These are phyloP conservation scores for Platanthera zijinensis DNA, from an alignment of 106 monocot species.

Conservation along the genomic window DNA sequence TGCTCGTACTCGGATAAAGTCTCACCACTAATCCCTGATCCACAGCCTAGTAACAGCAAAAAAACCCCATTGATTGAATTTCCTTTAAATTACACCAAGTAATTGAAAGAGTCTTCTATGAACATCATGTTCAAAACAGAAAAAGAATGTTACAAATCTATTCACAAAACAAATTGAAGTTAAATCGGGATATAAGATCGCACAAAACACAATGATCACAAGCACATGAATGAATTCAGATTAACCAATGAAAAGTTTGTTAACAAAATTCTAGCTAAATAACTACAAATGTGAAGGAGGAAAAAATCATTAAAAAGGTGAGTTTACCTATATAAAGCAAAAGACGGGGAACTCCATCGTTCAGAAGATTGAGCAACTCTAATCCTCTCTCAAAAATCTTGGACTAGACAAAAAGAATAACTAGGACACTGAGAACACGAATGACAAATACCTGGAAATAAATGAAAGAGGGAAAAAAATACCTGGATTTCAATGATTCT, in stretches of 20 bases:
- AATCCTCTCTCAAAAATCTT: conserved; percentile 81
- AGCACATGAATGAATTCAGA: not conserved
- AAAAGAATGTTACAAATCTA: not conserved
- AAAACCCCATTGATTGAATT: not conserved
- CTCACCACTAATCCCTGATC: conserved; percentile 95
- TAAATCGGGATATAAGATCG: not conserved
- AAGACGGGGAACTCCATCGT: conserved; percentile 69
- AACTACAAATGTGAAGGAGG: not conserved
- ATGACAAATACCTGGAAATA: not conserved
- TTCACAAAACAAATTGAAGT: not conserved
- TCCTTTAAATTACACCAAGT: not conserved
- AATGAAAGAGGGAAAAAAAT: not conserved
- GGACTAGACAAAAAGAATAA: conserved; percentile 19
- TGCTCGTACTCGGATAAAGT: conserved; percentile 83
- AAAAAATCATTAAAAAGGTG: not conserved
- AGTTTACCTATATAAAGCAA: conserved; percentile 73
- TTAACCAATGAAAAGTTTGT: not conserved
- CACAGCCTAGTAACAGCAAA: conserved; percentile 52
- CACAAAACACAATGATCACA: not conserved
- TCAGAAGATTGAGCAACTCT: conserved; percentile 70
- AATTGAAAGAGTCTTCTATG: not conserved
- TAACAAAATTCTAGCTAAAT: not conserved
- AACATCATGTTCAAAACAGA: not conserved
- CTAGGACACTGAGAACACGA: not conserved
- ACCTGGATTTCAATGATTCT: conserved; percentile 90